Evolutionary conservation across 148 eudicot species (phyloP).

Genomic region (Mesembryanthemum crystallinum): DNA sequence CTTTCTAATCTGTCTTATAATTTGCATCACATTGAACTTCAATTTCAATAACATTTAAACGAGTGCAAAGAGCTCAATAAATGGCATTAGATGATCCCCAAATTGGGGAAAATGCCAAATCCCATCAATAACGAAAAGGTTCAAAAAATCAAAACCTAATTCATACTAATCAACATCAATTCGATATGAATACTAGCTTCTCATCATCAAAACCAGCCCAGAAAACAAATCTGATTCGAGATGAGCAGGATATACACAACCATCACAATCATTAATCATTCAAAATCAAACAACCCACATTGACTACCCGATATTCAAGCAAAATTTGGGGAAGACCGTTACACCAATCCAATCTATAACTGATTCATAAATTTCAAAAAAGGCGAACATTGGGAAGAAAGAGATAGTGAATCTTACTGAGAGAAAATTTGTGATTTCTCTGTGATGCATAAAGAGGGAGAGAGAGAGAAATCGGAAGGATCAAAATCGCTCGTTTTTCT

Average conservation of each 20-base stretch:
- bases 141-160: background rate
- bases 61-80: background rate
- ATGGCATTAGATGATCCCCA: background rate
- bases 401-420: constrained; percentile 17
- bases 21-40: background rate
- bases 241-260: background rate
- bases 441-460: background rate
- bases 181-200: no score
- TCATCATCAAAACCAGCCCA: background rate
- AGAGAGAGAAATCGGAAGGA: background rate
- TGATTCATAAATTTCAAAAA: background rate
- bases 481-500: background rate
- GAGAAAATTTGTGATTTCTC: background rate
- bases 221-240: background rate
- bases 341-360: no score
- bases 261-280: background rate
- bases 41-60: background rate
- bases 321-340: background rate
- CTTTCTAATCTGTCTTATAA: no score
- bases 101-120: no score
- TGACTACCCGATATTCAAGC: background rate
- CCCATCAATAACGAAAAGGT: background rate
- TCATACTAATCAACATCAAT: no score
- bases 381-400: background rate
- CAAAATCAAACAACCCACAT: background rate